Conservation (phyloP, 169 alveolate genomes). For the Eimeria praecox region DNA sequence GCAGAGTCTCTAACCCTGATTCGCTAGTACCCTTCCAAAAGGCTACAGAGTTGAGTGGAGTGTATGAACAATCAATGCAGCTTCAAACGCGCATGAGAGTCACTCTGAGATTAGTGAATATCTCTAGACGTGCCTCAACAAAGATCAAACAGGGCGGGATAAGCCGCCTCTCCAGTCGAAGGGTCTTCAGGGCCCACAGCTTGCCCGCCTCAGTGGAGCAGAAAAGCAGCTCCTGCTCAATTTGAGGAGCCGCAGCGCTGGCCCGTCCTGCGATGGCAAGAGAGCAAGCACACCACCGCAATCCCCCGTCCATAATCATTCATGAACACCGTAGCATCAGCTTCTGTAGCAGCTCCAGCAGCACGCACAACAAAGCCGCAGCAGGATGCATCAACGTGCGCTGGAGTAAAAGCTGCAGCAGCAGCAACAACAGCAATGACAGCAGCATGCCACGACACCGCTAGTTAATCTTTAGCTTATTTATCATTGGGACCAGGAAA, state of each 20-base stretch:
- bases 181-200: slow-evolving; percentile 77
- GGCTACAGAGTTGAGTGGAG: neutral
- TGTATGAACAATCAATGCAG: neutral
- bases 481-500: no score
- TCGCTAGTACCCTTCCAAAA: neutral
- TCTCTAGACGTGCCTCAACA: slow-evolving; percentile 58
- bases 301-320: neutral
- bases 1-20: neutral
- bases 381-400: neutral
- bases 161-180: slow-evolving; percentile 71
- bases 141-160: slow-evolving; percentile 81
- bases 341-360: neutral
- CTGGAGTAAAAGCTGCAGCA: neutral
- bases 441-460: neutral
- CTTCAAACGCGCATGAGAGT: neutral
- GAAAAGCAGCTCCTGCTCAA: slow-evolving; percentile 81
- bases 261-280: slow-evolving; percentile 55
- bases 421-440: neutral
- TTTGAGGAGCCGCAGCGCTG: slow-evolving; percentile 80
- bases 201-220: slow-evolving; percentile 83
- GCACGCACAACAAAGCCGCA: neutral
- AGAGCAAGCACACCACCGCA: neutral
- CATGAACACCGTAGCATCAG: neutral
- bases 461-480: no score
- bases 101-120: neutral